Conservation (phyloP, 495 filamentous ascomycete genomes). For the Penicillium lagena region DNA sequence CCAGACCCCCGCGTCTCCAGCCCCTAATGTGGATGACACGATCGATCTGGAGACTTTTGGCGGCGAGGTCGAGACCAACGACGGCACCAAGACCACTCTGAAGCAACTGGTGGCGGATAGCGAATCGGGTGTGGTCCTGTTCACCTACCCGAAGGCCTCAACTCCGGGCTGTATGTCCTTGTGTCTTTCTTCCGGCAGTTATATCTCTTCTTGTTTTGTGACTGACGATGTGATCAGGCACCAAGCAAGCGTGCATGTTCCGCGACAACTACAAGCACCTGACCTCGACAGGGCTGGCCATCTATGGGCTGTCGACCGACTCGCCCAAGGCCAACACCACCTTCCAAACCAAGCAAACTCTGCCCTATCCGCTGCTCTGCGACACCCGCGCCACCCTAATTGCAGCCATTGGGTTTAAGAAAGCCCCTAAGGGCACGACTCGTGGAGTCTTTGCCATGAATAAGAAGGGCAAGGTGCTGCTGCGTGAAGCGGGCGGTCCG, state of each 20-base stretch:
- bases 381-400: slow-evolving; percentile 69
- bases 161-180: slow-evolving; percentile 83
- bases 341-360: slow-evolving; percentile 80
- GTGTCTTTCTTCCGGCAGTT: neutral
- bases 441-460: slow-evolving; percentile 84
- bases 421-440: slow-evolving; percentile 65
- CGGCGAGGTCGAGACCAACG: slow-evolving; percentile 77
- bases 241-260: slow-evolving; percentile 88
- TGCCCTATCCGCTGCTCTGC: slow-evolving; percentile 87
- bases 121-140: slow-evolving; percentile 80
- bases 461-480: slow-evolving; percentile 51
- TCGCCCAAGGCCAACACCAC: slow-evolving; percentile 82
- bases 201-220: too few species aligned
- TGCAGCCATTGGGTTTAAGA: slow-evolving; percentile 68
- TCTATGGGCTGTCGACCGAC: slow-evolving; percentile 87
- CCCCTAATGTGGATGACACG: slow-evolving; percentile 41
- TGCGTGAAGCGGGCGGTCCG: slow-evolving; percentile 37
- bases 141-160: slow-evolving; percentile 93
- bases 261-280: slow-evolving; percentile 73
- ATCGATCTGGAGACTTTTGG: slow-evolving; percentile 69
- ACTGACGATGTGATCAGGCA: slow-evolving; percentile 48
- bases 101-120: slow-evolving; percentile 73
- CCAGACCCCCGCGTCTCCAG: slow-evolving; percentile 12
- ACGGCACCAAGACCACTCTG: slow-evolving; percentile 70
- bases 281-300: slow-evolving; percentile 70